These are phyloP conservation scores for Phoma sp. DNA, from an alignment of 2,329 filamentous ascomycete genomes.

Conservation along the genomic window DNA sequence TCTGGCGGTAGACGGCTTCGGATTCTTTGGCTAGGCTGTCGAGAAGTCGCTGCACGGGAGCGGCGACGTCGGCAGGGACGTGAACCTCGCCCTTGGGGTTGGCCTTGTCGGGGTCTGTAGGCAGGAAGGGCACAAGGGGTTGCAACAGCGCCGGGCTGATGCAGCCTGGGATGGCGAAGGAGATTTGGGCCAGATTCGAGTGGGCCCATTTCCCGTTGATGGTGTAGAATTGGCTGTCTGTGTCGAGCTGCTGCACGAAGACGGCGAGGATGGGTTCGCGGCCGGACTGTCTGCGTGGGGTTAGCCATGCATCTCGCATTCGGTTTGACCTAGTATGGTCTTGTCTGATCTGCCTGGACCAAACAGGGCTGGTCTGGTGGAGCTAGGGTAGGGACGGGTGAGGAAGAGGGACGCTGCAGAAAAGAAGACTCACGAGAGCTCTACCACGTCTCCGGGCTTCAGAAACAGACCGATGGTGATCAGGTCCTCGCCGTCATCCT, in stretches of 20 bases:
- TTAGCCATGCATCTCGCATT: not conserved
- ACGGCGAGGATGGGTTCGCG: constrained; percentile 56
- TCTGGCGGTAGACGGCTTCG: constrained; percentile 55
- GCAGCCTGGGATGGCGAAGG: constrained; percentile 59
- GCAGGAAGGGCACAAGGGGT: constrained; percentile 59
- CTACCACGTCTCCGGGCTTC: constrained; percentile 57
- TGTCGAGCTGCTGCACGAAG: constrained; percentile 53
- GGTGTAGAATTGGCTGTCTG: constrained; percentile 56
- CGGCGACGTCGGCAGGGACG: constrained; percentile 55
- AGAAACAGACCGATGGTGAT: constrained; percentile 48
- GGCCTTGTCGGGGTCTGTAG: constrained; percentile 42
- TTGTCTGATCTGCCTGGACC: too few relatives aligned
- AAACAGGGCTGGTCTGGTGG: too few relatives aligned
- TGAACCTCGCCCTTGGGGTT: constrained; percentile 43
- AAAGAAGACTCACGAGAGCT: constrained; percentile 43
- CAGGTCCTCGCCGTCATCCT: constrained; percentile 38
- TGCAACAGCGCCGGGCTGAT: constrained; percentile 54
- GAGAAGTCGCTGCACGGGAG: constrained; percentile 53
- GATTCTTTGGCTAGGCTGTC: constrained; percentile 52
- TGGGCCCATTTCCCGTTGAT: constrained; percentile 59
- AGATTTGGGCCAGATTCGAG: constrained; percentile 46
- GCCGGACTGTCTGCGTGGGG: constrained; percentile 23
- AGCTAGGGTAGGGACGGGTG: not conserved
- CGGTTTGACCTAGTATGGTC: too few relatives aligned
- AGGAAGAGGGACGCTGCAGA: too few relatives aligned